Percentiles rank a stretch among this genome's conserved stretches.
Conservation (phyloP, 2,329 filamentous ascomycete genomes). For the Aspergillus chevalieri region DNA sequence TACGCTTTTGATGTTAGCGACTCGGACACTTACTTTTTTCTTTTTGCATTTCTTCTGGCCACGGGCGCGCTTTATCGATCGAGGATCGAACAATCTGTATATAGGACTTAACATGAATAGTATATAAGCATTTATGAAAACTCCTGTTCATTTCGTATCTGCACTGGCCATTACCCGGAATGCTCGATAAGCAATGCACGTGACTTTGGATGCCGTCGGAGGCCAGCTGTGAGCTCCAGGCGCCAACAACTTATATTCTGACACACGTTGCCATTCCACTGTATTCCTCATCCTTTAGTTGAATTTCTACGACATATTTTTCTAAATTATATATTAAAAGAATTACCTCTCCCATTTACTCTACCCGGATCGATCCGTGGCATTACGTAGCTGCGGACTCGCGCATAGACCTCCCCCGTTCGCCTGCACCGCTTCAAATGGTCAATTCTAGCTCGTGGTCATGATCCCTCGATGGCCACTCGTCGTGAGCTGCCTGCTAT, state of each 20-base stretch:
- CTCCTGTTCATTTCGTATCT: not conserved
- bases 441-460: constrained; percentile 17
- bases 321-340: not conserved
- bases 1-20: too few species aligned
- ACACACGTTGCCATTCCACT: not conserved
- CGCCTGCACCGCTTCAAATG: constrained; percentile 21
- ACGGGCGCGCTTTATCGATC: too few species aligned
- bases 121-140: too few species aligned
- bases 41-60: too few species aligned
- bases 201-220: constrained; percentile 16
- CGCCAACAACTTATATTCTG: not conserved
- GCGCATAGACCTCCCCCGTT: not conserved
- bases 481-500: constrained; percentile 46
- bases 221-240: not conserved
- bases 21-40: too few species aligned
- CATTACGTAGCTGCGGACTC: not conserved
- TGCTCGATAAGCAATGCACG: constrained; percentile 15
- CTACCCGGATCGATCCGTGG: not conserved
- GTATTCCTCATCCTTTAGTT: not conserved
- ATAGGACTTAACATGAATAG: not conserved
- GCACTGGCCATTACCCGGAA: not conserved
- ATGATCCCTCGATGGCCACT: constrained; percentile 42
- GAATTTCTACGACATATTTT: too few species aligned
- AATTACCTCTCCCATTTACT: not conserved
- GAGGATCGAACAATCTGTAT: not conserved